Percentiles rank a stretch among this genome's conserved stretches.
Evolutionary conservation across 441 rosid genomes (phyloP).

Genomic region (Pelargonium myrrhifolium): DNA sequence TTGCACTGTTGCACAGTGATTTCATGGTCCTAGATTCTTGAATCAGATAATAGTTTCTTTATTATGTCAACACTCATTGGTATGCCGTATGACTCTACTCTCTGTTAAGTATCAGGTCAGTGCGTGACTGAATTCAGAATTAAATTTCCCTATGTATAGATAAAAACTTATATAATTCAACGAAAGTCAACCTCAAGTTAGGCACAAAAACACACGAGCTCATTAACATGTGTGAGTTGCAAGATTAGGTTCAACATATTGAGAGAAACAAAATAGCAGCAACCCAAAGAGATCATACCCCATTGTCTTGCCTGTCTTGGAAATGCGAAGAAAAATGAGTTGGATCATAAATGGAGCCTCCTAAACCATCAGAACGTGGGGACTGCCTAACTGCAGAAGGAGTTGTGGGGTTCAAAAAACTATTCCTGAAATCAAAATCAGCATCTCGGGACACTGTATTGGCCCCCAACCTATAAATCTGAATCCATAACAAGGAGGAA

Average conservation of each 20-base stretch:
- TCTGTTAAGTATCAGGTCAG: background rate
- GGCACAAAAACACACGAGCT: background rate
- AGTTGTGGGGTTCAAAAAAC: slow-evolving; percentile 56
- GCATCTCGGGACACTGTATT: slow-evolving; percentile 39
- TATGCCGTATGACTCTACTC: background rate
- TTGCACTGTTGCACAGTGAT: background rate
- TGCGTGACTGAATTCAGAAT: background rate
- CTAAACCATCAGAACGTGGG: slow-evolving; percentile 53
- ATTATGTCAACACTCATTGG: background rate
- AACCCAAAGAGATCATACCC: no score
- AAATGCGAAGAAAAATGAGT: slow-evolving; percentile 65
- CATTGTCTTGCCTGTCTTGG: slow-evolving; percentile 50
- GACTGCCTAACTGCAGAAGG: slow-evolving; percentile 38
- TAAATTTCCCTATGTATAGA: background rate
- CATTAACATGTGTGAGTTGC: background rate
- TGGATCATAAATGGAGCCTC: slow-evolving; percentile 74
- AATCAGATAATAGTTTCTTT: background rate
- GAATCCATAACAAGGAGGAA: slow-evolving; percentile 83
- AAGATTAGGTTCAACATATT: no score
- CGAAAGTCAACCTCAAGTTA: background rate
- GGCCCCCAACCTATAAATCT: slow-evolving; percentile 78
- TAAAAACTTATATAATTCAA: background rate
- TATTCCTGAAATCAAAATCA: slow-evolving; percentile 67
- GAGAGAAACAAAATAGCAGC: no score
- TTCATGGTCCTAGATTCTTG: background rate